Conservation (phyloP, 202 grass and related monocot genomes). For the Carex arenaria region DNA sequence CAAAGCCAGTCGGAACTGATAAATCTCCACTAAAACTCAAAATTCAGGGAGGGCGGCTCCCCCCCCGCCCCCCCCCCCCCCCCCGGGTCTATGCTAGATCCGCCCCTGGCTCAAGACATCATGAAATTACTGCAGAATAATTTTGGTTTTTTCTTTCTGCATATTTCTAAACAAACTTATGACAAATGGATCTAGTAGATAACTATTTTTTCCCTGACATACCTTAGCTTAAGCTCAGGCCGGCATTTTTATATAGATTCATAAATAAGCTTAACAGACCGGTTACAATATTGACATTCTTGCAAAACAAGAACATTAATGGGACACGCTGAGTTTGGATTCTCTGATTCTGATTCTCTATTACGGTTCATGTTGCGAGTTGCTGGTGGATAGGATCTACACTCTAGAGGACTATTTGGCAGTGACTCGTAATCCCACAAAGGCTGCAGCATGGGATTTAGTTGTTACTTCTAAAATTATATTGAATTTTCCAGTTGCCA, state of each 20-base stretch:
- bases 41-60: no score
- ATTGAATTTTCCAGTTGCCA: no score
- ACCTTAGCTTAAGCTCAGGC: neutral
- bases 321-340: neutral
- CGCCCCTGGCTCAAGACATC: no score
- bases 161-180: neutral
- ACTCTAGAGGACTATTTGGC: neutral
- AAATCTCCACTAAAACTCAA: no score
- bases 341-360: neutral
- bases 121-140: neutral
- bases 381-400: neutral
- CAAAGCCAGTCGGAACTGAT: no score
- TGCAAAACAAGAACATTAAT: neutral
- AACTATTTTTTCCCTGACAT: neutral
- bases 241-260: neutral
- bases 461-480: neutral
- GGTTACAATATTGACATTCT: neutral
- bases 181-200: neutral
- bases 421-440: neutral
- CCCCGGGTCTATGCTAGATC: no score
- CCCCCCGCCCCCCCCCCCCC: no score
- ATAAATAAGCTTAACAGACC: no score
- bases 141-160: neutral
- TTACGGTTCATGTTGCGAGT: neutral
- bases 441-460: neutral